Percentiles rank a stretch among this genome's conserved stretches.
These are phyloP conservation scores for Solanum infundibuliforme DNA, from an alignment of 257 asterid genomes.

Conservation along the genomic window DNA sequence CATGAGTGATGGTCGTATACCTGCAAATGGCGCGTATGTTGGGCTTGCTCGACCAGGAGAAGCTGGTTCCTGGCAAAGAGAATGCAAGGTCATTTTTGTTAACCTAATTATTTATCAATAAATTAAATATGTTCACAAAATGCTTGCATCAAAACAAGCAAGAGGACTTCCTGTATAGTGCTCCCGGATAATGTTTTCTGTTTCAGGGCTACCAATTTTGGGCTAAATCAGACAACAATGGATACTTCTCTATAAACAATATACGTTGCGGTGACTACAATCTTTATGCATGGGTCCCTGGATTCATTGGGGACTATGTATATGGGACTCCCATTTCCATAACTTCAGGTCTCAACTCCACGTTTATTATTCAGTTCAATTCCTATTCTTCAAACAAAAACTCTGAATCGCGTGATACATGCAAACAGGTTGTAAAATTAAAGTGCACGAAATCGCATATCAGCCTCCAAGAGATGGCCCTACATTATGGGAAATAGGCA, in stretches of 20 bases:
- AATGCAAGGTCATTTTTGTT: constrained; percentile 37
- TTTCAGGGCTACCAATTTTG: constrained; percentile 67
- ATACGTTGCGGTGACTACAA: constrained; percentile 35
- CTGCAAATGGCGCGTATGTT: constrained; percentile 42
- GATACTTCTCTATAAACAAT: constrained; percentile 39
- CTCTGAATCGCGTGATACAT: background rate
- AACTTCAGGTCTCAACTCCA: constrained; percentile 28
- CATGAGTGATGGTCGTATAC: constrained; percentile 14
- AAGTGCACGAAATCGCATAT: background rate
- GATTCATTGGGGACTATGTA: constrained; percentile 59
- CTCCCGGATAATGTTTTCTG: background rate
- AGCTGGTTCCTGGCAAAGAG: constrained; percentile 68
- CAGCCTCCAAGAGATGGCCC: constrained; percentile 16
- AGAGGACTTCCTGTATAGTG: background rate
- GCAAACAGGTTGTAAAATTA: background rate
- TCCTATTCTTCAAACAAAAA: background rate
- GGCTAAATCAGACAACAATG: constrained; percentile 41
- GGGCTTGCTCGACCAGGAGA: constrained; percentile 67
- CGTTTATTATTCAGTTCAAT: background rate
- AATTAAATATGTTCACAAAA: background rate
- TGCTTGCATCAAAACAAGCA: background rate
- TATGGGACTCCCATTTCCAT: constrained; percentile 21
- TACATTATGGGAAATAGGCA: constrained; percentile 17
- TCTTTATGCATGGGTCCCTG: constrained; percentile 63
- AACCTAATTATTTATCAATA: background rate